These are phyloP conservation scores for Backusella westeae DNA, from an alignment of 192 early-diverging fungal genomes.

Conservation along the genomic window DNA sequence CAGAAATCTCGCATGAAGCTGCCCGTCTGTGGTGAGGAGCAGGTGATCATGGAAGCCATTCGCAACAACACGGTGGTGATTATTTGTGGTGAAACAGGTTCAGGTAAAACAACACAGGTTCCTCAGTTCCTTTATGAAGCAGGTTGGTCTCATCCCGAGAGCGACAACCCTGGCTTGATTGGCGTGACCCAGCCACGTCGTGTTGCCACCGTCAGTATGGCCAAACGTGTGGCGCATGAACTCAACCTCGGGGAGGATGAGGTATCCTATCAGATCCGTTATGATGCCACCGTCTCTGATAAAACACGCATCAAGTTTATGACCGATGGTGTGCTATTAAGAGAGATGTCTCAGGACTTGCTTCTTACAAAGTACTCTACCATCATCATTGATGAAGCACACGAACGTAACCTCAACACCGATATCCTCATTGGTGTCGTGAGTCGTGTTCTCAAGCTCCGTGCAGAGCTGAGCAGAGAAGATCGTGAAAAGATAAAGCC, in stretches of 20 bases:
- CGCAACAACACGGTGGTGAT: slow-evolving; percentile 81
- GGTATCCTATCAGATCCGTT: slow-evolving; percentile 87
- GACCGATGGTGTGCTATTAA: slow-evolving; percentile 98
- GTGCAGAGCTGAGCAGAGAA: slow-evolving; percentile 61
- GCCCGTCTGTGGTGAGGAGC: slow-evolving; percentile 93
- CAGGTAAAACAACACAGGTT: slow-evolving; percentile 95
- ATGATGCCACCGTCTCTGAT: slow-evolving; percentile 76
- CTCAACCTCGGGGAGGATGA: slow-evolving; percentile 70
- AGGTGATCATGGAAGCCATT: slow-evolving; percentile 97
- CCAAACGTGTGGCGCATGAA: slow-evolving; percentile 91
- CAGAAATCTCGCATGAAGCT: slow-evolving; percentile 76
- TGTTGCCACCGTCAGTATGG: slow-evolving; percentile 97
- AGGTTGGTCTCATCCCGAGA: slow-evolving; percentile 88
- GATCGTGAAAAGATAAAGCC: slow-evolving; percentile 57
- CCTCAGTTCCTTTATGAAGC: slow-evolving; percentile 98
- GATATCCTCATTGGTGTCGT: slow-evolving; percentile 98
- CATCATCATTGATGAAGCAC: slow-evolving; percentile 98
- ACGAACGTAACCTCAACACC: slow-evolving; percentile 96
- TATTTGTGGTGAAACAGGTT: slow-evolving; percentile 98
- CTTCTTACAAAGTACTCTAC: slow-evolving; percentile 91
- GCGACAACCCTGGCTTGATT: slow-evolving; percentile 85
- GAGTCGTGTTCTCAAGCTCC: slow-evolving; percentile 81
- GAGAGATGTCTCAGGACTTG: slow-evolving; percentile 87
- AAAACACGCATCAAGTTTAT: slow-evolving; percentile 96
- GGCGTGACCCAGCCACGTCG: slow-evolving; percentile 98